Conservation (phyloP, 225 moss, liverwort and hornwort genomes). For the Sphagnum tenellum region DNA sequence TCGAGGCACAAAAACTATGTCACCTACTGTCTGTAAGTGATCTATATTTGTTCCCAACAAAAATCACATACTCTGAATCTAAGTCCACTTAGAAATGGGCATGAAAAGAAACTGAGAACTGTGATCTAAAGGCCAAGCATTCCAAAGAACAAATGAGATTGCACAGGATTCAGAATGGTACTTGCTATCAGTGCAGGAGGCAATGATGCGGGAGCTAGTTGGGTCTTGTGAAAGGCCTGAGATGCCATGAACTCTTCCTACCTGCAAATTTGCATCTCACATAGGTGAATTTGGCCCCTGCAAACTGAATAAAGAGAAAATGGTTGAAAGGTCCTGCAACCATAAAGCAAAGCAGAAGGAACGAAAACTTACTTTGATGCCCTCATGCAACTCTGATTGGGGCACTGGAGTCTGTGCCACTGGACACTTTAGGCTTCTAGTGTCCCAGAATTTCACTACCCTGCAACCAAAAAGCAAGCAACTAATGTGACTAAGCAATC, state of each 20-base stretch:
- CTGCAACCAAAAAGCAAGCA: conserved; percentile 24
- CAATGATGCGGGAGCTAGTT: conserved; percentile 75
- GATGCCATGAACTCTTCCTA: conserved; percentile 74
- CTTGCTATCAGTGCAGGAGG: conserved; percentile 82
- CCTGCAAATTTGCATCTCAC: conserved; percentile 12
- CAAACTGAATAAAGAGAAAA: too few relatives aligned
- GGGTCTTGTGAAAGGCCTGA: conserved; percentile 80
- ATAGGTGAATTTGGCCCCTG: too few relatives aligned
- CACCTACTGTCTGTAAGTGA: too few relatives aligned
- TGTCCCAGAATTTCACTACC: conserved; percentile 87
- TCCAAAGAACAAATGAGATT: not conserved
- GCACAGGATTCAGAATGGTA: conserved; percentile 8
- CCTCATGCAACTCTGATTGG: conserved; percentile 22
- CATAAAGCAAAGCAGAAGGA: too few relatives aligned
- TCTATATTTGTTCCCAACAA: too few relatives aligned
- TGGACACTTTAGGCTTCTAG: conserved; percentile 63
- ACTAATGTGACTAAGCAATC: too few relatives aligned
- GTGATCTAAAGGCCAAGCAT: too few relatives aligned
- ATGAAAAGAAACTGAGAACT: too few relatives aligned
- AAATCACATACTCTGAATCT: too few relatives aligned
- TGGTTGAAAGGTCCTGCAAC: not conserved
- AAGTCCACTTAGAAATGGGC: too few relatives aligned
- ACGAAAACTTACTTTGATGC: conserved; percentile 16
- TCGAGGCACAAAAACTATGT: too few relatives aligned
- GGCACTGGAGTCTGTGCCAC: conserved; percentile 50